Evolutionary conservation across 2,329 filamentous ascomycete species (phyloP), one percentile per base, ranked within the genome.

Genomic region (Penicillium capsulatum): DNA sequence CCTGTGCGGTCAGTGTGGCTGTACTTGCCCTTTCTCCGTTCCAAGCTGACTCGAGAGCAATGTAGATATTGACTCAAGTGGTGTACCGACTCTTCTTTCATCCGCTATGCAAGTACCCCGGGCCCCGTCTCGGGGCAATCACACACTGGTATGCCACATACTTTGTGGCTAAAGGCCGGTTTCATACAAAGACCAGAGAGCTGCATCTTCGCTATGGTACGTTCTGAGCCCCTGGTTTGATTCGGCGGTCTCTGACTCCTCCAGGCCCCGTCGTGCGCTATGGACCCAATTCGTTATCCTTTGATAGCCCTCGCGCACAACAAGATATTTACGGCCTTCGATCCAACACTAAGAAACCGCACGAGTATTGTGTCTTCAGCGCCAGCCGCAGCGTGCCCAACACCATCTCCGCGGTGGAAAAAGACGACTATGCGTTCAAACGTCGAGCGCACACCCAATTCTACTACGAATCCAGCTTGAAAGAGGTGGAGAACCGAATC

Each of bases 241-340:
- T n/a, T n/a, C n/a, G n/a, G n/a, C n/a, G n/a, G n/a, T n/a, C n/a
- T n/a, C n/a, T n/a, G n/a, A n/a, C n/a, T n/a, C n/a, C n/a, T n/a
- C n/a, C n/a, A 22, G 59, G 60, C 58, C 45, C 16, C 50, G 48
- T 51, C 39, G 58, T 61, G 17, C 47, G 59, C 11, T 55, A 54
- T 34, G 50, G 34, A 28, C 57, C 59, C 3, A 51, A 60, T 29
- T 34, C 43, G 9, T 28, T 57, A 8, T 22, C 51, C 3, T 32
- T 57, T 31, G 54, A 57, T 34, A 50, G 42, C 13, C 32, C 34
- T 2, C 41, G 24, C 15, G 53, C 5, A 24, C 20, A 11, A 10
- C 11, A 36, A 43, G 52, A 55, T 7, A 74, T 77, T 53, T 75
- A 76, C 49, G 64, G 13, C 7, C 10, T 26, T 3, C 13, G 33